Base-by-base conservation (phyloP, 345 rosid genomes). In the Corchorus capsularis region DNA sequence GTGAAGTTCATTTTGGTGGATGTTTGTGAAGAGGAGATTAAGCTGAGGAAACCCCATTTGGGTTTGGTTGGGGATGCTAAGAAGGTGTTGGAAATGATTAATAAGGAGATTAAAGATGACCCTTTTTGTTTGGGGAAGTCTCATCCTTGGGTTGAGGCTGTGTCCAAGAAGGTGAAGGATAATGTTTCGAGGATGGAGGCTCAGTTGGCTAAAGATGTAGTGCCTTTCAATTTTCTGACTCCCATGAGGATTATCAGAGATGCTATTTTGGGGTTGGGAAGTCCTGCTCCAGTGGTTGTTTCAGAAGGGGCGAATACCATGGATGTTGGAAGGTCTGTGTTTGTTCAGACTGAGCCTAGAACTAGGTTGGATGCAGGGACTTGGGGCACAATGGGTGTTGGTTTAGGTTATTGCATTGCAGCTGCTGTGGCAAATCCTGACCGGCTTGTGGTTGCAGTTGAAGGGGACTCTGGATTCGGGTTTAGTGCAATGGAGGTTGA, bases 311-410 rank as follows among this genome's bases (percentile, higher is more conserved):
- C 99, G 0, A 96, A 96, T 74, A 96, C 99, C 1, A 96, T 96
- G 99, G 99, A 96, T 80, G 89, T 93, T 72, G 99, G 98, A 13
- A 89, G 99, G 81, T 86, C 95, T 5, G 99, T 96, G 72, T 76
- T 96, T 84, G 94, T 96, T 78, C 99, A 96, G 85, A 93, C 87
- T 4, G 98, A 96, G 88, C 96, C 99, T 1, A 90, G 99, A 86
- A 91, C 97, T 47, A 88, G 98, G 87, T 82, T 96, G 85, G 99
- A 96, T 93, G 99, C 99, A 54, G 99, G 99, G 73, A 91, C 99
- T 73, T 93, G 98, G 99, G 99, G 99, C 27, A 96, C 99, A 39
- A 96, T 96, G 99, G 99, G 99, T 55, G 97, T 96, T 80, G 99
- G 99, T 69, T 83, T 96, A 84, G 99, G 99, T 14, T 96, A 93